Evolutionary conservation across 176 grass and related monocot genomes (phyloP).

Genomic region (Ensete glaucum): DNA sequence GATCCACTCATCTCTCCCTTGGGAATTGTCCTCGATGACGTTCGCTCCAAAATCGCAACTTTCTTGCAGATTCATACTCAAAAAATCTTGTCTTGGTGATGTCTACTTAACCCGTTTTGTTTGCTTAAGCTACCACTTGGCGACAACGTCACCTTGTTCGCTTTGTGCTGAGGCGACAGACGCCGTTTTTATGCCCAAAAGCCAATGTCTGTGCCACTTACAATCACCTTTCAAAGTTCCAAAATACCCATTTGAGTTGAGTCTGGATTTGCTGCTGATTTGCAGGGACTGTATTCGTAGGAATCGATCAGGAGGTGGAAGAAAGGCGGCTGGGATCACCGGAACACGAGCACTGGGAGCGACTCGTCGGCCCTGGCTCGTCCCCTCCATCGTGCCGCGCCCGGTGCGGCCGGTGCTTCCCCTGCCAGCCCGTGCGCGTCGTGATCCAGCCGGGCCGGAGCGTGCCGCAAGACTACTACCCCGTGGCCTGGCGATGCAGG

Average conservation of each 20-base stretch:
- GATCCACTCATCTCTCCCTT: not conserved
- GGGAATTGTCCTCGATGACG: not conserved
- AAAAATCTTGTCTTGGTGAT: not conserved
- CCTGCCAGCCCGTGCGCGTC: constrained; percentile 46
- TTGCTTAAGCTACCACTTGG: not conserved
- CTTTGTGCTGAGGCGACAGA: too few species aligned
- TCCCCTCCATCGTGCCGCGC: constrained; percentile 48
- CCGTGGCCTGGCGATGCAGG: constrained; percentile 79
- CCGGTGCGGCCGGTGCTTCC: constrained; percentile 55
- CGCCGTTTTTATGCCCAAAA: too few species aligned
- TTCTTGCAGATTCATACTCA: not conserved
- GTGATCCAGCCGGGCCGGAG: constrained; percentile 47
- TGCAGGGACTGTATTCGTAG: not conserved
- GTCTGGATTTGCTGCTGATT: not conserved
- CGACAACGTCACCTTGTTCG: too few species aligned
- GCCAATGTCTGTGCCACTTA: not conserved
- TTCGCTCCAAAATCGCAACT: not conserved
- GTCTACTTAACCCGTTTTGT: not conserved
- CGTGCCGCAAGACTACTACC: constrained; percentile 71
- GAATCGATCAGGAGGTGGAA: not conserved
- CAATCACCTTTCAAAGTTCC: too few species aligned
- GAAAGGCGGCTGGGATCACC: not conserved
- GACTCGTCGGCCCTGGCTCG: constrained; percentile 35
- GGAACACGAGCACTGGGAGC: not conserved
- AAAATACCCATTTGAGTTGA: too few species aligned